Evolutionary conservation across 73 alveolate species (phyloP).

Genomic region (Stentor coeruleus): DNA sequence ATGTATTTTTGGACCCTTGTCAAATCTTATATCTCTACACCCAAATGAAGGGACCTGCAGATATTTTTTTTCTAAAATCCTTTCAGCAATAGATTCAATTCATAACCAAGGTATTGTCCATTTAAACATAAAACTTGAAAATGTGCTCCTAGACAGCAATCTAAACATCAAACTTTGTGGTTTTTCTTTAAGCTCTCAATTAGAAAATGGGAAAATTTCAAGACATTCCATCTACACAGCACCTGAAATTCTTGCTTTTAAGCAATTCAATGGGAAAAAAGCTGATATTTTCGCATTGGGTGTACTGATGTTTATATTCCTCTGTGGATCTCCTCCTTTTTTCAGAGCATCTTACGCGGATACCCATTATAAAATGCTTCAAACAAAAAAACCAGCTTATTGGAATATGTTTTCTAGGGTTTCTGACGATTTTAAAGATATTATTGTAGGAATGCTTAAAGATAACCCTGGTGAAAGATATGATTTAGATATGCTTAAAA

Average conservation of each 20-base stretch:
- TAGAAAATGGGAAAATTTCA: neutral
- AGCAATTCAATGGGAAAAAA: neutral
- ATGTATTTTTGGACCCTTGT: neutral
- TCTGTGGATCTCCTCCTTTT: neutral
- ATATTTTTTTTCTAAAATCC: neutral
- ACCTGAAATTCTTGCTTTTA: neutral
- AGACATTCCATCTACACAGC: neutral
- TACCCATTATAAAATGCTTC: neutral
- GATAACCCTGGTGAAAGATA: neutral
- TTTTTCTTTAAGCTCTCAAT: neutral
- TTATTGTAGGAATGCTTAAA: neutral
- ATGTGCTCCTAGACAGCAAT: conserved; percentile 1
- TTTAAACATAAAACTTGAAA: neutral
- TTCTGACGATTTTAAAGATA: neutral
- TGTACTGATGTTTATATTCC: neutral
- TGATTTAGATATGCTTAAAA: neutral
- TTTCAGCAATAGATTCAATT: neutral
- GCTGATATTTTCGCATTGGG: conserved; percentile 8
- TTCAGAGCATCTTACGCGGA: neutral
- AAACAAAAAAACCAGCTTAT: neutral
- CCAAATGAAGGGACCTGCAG: conserved; percentile 13
- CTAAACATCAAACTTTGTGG: neutral
- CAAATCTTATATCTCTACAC: neutral
- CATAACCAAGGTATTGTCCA: neutral
- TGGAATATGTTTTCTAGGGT: neutral